Base-by-base conservation (phyloP, 2,329 filamentous ascomycete species). In the Colletotrichum cordylinicola region DNA sequence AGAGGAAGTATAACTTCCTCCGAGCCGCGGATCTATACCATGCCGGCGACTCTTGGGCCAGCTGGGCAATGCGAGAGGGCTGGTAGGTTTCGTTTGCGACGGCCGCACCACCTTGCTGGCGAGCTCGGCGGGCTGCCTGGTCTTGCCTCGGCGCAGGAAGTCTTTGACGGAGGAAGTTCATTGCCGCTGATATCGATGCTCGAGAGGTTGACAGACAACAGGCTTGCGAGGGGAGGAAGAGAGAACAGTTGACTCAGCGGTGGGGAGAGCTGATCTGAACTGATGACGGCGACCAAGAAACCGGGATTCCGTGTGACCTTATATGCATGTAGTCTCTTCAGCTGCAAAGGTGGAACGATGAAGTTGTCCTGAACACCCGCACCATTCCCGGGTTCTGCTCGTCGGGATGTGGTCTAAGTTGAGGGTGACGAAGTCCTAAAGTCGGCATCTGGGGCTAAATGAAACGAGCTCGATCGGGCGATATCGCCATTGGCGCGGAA, bases 1-100 rank as follows among this genome's bases (percentile, higher is more conserved):
- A 80, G 3, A 81, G 78, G 31, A 82, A 77, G 68, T 84, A 85
- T 0, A 85, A 80, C 3, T 74, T 77, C 35, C 81, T 77, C 8
- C 82, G 78, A 15, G 82, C 79, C 4, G 79, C 78, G 5, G 82
- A 83, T 15, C 77, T 76, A 73, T 84, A 84, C 83, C 83, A 84
- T 15, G 74, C 73, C 0, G 77, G 77, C 29, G 82, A 77, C 56
- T 82, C 70, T 3, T 70, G 69, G 1, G 82, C 78, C 9, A 83
- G 78, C 37, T 83, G 74, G 6, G 79, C 78, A n/a, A 84, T 80
- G 2, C 79, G 79, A 1, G 82, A 83, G 0, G 80, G 80, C 58
- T 81, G 74, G 55, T 79, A 78, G 6, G 74, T 67, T 15, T 68
- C 72, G 43, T 71, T 68, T 1, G 69, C 76, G 4, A 67, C 64